These are phyloP conservation scores for Acaromyces ingoldii DNA, from an alignment of 1,284 basidiomycete genomes.

Conservation along the genomic window DNA sequence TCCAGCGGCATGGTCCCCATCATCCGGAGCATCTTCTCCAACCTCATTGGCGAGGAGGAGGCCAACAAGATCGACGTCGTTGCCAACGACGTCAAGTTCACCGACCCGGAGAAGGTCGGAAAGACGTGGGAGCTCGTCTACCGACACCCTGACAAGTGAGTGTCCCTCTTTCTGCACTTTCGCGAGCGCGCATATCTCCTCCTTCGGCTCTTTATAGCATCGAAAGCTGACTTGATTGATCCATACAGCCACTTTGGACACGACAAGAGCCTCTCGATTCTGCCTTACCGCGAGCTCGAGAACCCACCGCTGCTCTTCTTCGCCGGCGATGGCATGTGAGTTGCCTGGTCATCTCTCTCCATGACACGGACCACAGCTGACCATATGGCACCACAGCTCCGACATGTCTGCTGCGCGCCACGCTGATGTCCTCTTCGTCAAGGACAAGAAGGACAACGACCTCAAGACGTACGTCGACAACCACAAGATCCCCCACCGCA, in stretches of 20 bases:
- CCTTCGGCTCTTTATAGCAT: no score
- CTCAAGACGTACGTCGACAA: constrained; percentile 45
- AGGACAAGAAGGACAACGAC: constrained; percentile 50
- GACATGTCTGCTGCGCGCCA: constrained; percentile 51
- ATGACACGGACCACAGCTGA: not conserved
- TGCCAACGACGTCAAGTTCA: constrained; percentile 50
- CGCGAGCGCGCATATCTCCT: not conserved
- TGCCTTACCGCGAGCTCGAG: constrained; percentile 45
- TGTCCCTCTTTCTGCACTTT: not conserved
- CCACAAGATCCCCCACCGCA: constrained; percentile 44
- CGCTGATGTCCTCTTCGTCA: constrained; percentile 50
- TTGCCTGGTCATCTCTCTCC: not conserved
- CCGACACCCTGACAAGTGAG: constrained; percentile 44
- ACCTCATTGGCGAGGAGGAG: constrained; percentile 50
- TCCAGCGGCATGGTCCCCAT: constrained; percentile 50
- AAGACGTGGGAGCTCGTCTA: constrained; percentile 48
- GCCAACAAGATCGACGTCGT: constrained; percentile 48
- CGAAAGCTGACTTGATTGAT: no score
- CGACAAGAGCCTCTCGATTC: constrained; percentile 48
- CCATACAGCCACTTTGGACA: constrained; percentile 43
- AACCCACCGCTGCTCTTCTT: constrained; percentile 48
- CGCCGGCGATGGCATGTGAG: constrained; percentile 47
- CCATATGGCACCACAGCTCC: constrained; percentile 16
- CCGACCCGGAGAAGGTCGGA: constrained; percentile 45
- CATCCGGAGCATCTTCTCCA: constrained; percentile 47